A percentile compares a stretch with the other conserved stretches of the same genome.
Evolutionary conservation across 148 eudicot species (phyloP).

Genomic region (Rheum nobile): DNA sequence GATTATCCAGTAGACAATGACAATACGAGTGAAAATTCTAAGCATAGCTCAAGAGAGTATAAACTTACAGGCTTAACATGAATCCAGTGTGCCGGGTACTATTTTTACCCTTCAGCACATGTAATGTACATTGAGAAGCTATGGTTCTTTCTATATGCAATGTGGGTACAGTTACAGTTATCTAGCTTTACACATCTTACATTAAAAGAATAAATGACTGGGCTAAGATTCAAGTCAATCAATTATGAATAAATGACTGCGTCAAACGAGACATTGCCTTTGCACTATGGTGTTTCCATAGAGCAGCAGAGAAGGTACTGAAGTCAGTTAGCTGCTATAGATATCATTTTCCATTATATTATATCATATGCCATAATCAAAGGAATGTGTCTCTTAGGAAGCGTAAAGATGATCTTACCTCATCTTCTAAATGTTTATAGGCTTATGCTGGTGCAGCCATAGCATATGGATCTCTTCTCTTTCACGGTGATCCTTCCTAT

Average conservation of each 20-base stretch:
- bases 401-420: too few species aligned
- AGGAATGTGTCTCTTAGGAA: too few species aligned
- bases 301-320: too few species aligned
- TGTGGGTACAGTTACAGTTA: neutral
- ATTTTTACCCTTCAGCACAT: neutral
- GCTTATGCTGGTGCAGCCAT: slow-evolving; percentile 65
- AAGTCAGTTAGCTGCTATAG: too few species aligned
- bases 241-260: slow-evolving; percentile 45
- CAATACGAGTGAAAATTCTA: neutral
- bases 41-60: neutral
- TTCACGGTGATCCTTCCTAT: slow-evolving; percentile 44
- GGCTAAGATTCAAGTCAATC: neutral
- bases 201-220: neutral
- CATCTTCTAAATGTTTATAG: slow-evolving; percentile 81
- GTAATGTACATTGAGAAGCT: neutral
- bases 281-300: too few species aligned
- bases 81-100: neutral
- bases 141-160: neutral
- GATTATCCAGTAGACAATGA: too few species aligned
- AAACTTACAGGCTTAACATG: neutral
- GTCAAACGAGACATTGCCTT: slow-evolving; percentile 69
- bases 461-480: slow-evolving; percentile 48
- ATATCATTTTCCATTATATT: too few species aligned
- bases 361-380: too few species aligned
- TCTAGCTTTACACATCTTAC: neutral